phyloP scores from a whole-genome alignment of 495 filamentous ascomycete genomes.

The Tetracladium setigerum region DNA sequence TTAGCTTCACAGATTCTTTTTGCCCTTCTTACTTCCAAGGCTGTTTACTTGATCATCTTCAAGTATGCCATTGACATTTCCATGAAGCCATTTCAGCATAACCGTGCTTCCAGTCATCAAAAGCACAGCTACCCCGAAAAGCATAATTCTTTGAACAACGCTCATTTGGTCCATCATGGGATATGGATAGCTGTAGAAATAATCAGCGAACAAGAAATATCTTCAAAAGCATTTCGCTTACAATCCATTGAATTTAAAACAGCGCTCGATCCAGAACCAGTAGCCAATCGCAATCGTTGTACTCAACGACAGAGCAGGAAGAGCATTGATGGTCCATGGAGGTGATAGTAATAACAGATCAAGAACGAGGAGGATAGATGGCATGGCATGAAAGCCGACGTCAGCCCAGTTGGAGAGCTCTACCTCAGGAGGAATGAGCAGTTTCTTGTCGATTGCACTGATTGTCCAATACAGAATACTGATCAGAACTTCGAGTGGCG shows the following conservation, averaged over 20 bases:
- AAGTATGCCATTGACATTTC: conserved; percentile 57
- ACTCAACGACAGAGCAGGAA: conserved; percentile 56
- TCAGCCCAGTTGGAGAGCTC: conserved; percentile 46
- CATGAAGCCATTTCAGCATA: conserved; percentile 59
- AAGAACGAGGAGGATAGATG: conserved; percentile 59
- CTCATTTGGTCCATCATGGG: conserved; percentile 64
- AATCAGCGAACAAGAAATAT: neutral
- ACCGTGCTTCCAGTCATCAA: conserved; percentile 66
- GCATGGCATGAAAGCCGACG: conserved; percentile 72
- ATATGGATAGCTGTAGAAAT: conserved; percentile 66
- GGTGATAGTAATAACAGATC: conserved; percentile 74
- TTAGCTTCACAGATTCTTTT: conserved; percentile 4
- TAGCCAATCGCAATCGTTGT: conserved; percentile 62
- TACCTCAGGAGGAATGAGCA: conserved; percentile 40
- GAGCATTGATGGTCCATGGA: conserved; percentile 63
- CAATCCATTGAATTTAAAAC: conserved; percentile 69
- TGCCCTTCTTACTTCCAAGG: conserved; percentile 21
- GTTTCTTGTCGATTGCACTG: conserved; percentile 51
- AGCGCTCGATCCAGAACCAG: conserved; percentile 85
- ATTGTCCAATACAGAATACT: conserved; percentile 82
- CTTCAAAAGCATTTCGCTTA: conserved; percentile 26
- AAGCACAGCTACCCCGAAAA: conserved; percentile 63
- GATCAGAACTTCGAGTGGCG: conserved; percentile 76
- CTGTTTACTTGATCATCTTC: conserved; percentile 23
- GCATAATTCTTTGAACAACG: conserved; percentile 50